Percentiles rank a stretch among this genome's conserved stretches.
These are phyloP conservation scores for Cryptosporidium tyzzeri DNA, from an alignment of 169 alveolate genomes.

Conservation along the genomic window DNA sequence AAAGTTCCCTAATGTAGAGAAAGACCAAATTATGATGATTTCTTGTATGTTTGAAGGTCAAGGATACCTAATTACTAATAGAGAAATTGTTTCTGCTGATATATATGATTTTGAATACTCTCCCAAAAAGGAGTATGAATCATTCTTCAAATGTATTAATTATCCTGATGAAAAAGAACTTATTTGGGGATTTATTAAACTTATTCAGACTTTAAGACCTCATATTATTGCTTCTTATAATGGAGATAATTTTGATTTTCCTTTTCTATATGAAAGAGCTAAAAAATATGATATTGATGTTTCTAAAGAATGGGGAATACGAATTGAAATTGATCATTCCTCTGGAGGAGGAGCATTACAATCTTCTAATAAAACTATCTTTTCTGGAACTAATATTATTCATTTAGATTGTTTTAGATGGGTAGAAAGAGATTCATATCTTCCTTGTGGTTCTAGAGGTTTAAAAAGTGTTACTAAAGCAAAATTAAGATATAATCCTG, in stretches of 20 bases:
- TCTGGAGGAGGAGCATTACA: constrained; percentile 14
- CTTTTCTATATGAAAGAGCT: constrained; percentile 94
- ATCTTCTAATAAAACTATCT: constrained; percentile 81
- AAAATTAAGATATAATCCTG: constrained; percentile 98
- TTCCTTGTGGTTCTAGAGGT: constrained; percentile 95
- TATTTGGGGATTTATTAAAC: constrained; percentile 79
- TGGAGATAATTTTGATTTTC: constrained; percentile 99
- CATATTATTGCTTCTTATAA: constrained; percentile 96
- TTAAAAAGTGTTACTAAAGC: constrained; percentile 97
- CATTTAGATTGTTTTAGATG: constrained; percentile 98
- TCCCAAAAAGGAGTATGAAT: constrained; percentile 85
- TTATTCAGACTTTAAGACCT: constrained; percentile 87
- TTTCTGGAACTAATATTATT: constrained; percentile 89
- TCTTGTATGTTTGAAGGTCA: constrained; percentile 96
- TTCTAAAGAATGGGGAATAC: constrained; percentile 89
- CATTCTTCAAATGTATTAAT: constrained; percentile 82
- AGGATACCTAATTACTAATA: constrained; percentile 95
- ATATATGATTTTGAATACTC: constrained; percentile 95
- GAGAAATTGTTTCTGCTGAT: constrained; percentile 93
- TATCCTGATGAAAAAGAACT: constrained; percentile 77
- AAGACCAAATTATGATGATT: constrained; percentile 84
- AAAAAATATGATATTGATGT: constrained; percentile 89
- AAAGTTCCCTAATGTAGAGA: constrained; percentile 97
- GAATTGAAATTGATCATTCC: constrained; percentile 76
- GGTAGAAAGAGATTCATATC: constrained; percentile 99